Evolutionary conservation across 2,329 filamentous ascomycete genomes (phyloP).

Genomic region (Colletotrichum viniferum): DNA sequence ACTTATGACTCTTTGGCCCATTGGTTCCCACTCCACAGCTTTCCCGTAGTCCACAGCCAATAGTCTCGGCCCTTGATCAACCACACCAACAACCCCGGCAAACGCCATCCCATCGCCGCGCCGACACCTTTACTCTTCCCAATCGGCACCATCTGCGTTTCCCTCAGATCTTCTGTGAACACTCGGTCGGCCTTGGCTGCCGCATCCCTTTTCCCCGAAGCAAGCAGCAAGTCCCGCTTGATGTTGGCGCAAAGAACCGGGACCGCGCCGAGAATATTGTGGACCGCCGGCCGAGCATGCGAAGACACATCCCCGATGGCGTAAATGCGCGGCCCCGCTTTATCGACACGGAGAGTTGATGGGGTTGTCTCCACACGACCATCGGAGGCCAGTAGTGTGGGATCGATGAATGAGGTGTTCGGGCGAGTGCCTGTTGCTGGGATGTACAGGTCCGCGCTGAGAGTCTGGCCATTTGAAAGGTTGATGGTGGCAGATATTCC

Average conservation of each 20-base stretch:
- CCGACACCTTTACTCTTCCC: constrained; percentile 50
- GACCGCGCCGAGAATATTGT: constrained; percentile 43
- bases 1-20: constrained; percentile 45
- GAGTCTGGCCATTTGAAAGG: constrained; percentile 40
- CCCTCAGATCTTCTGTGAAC: constrained; percentile 46
- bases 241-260: constrained; percentile 52
- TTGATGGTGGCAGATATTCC: constrained; percentile 35
- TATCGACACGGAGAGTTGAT: constrained; percentile 39
- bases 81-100: constrained; percentile 52
- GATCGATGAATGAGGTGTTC: constrained; percentile 44
- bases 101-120: constrained; percentile 41
- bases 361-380: constrained; percentile 42
- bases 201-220: constrained; percentile 26
- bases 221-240: constrained; percentile 50
- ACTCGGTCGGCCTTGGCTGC: constrained; percentile 30
- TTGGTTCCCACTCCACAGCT: constrained; percentile 55
- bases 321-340: constrained; percentile 41
- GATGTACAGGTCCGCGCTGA: constrained; percentile 53
- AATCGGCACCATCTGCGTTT: constrained; percentile 53
- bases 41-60: constrained; percentile 53
- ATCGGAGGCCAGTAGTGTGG: constrained; percentile 32
- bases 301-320: constrained; percentile 50
- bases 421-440: constrained; percentile 45
- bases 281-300: constrained; percentile 44
- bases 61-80: constrained; percentile 55